phyloP scores from a whole-genome alignment of 2,329 filamentous ascomycete species.

The Phaeosphaeriaceae sp. region DNA sequence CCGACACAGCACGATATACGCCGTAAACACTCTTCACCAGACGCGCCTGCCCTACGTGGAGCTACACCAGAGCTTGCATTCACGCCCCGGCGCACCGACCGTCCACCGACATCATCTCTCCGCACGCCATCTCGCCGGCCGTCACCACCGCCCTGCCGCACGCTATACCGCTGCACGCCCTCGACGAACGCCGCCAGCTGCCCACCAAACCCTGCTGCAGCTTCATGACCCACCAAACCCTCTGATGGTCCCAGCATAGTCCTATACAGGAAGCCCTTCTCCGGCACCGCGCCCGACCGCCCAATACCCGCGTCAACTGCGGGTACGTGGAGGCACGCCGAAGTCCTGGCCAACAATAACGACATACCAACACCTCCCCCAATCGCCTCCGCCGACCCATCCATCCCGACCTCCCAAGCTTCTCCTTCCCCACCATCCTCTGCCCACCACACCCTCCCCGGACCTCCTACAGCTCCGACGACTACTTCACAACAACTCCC shows the following conservation, averaged over 20 bases:
- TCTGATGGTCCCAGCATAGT: conserved; percentile 26
- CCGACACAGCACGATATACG: not conserved
- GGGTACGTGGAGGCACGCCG: conserved; percentile 36
- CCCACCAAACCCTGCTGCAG: conserved; percentile 10
- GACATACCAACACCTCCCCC: conserved; percentile 60
- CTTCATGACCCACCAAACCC: conserved; percentile 1
- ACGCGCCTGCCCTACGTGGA: not conserved
- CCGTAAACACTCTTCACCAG: not conserved
- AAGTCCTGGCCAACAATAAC: conserved; percentile 76
- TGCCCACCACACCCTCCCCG: conserved; percentile 38
- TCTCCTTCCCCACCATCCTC: conserved; percentile 51
- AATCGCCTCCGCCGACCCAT: conserved; percentile 72
- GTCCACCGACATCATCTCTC: conserved; percentile 18
- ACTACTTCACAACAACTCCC: conserved; percentile 21
- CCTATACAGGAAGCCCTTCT: conserved; percentile 15
- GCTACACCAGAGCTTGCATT: conserved; percentile 6
- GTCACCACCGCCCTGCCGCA: conserved; percentile 18
- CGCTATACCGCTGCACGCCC: not conserved
- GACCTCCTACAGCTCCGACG: conserved; percentile 17
- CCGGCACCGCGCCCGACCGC: conserved; percentile 30
- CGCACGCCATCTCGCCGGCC: conserved; percentile 25
- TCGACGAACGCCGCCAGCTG: conserved; percentile 4
- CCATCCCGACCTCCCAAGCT: conserved; percentile 62
- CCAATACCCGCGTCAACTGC: conserved; percentile 38
- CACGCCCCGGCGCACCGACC: conserved; percentile 4